Evolutionary conservation across 2,329 filamentous ascomycete genomes (phyloP).

Genomic region (Aspergillus fischeri): DNA sequence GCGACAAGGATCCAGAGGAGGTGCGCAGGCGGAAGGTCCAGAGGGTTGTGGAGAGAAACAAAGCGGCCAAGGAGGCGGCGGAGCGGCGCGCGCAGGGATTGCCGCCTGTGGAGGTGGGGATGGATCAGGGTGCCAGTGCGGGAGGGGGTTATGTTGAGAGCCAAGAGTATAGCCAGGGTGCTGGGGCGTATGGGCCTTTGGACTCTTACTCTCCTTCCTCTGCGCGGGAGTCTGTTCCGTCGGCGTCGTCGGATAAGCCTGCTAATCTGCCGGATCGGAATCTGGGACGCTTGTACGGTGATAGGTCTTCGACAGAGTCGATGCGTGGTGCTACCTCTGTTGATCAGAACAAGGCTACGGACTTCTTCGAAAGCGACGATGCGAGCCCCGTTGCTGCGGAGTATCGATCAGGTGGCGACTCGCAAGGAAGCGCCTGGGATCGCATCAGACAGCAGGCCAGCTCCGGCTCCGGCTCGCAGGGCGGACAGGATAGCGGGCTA

Average conservation of each 20-base stretch:
- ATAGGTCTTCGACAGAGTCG: neutral
- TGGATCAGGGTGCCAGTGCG: neutral
- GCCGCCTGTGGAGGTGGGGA: neutral
- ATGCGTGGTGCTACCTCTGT: neutral
- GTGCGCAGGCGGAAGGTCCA: conserved; percentile 17
- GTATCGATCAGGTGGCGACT: conserved; percentile 13
- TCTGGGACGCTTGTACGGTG: neutral
- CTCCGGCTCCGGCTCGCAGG: neutral
- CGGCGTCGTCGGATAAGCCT: neutral
- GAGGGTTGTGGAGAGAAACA: conserved; percentile 5
- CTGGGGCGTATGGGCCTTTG: neutral
- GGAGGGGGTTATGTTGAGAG: neutral
- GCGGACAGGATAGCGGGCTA: neutral
- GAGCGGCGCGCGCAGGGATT: neutral
- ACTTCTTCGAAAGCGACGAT: conserved; percentile 36
- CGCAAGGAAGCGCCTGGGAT: conserved; percentile 34
- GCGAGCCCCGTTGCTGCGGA: conserved; percentile 35
- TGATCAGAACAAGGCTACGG: conserved; percentile 9
- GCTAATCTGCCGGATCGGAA: neutral
- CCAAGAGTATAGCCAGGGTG: neutral
- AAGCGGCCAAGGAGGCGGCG: neutral
- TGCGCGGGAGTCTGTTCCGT: neutral
- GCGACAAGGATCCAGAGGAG: conserved; percentile 16
- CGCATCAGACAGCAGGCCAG: conserved; percentile 31
- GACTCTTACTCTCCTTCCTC: neutral